These are phyloP conservation scores for Pilasporangium apinafurcum DNA, from an alignment of 352 stramenopile genomes.

Conservation along the genomic window DNA sequence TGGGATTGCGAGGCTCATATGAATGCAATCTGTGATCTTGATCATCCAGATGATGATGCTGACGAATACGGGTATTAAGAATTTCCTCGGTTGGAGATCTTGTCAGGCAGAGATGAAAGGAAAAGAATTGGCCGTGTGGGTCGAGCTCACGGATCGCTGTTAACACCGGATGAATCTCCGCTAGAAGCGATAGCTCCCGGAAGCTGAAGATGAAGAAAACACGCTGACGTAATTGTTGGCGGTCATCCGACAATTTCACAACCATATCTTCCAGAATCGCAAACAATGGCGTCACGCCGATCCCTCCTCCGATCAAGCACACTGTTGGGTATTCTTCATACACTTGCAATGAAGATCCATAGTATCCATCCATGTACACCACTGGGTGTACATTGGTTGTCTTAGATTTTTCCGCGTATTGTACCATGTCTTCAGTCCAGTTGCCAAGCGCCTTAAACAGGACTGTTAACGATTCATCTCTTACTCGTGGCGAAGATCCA, in stretches of 20 bases:
- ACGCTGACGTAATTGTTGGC: conserved; percentile 6
- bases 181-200: conserved; percentile 26
- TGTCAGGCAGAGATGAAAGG: conserved; percentile 25
- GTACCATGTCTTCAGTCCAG: conserved; percentile 39
- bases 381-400: conserved; percentile 7
- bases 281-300: conserved; percentile 45
- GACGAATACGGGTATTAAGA: conserved; percentile 19
- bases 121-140: conserved; percentile 10
- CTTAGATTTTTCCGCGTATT: conserved; percentile 21
- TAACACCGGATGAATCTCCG: conserved; percentile 31
- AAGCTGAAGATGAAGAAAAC: conserved; percentile 36
- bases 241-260: conserved; percentile 3
- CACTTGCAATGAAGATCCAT: conserved; percentile 28
- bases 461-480: conserved; percentile 28
- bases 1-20: neutral
- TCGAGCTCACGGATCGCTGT: conserved; percentile 19
- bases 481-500: conserved; percentile 30
- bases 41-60: conserved; percentile 1
- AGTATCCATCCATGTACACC: conserved; percentile 55
- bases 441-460: conserved; percentile 40
- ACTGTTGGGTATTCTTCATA: conserved; percentile 40
- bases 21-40: too few species aligned
- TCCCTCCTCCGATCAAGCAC: conserved; percentile 39
- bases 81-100: conserved; percentile 8
- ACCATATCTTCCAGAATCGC: conserved; percentile 48